Conservation (phyloP, 1,284 basidiomycete species). For the Ustilago tritici region DNA sequence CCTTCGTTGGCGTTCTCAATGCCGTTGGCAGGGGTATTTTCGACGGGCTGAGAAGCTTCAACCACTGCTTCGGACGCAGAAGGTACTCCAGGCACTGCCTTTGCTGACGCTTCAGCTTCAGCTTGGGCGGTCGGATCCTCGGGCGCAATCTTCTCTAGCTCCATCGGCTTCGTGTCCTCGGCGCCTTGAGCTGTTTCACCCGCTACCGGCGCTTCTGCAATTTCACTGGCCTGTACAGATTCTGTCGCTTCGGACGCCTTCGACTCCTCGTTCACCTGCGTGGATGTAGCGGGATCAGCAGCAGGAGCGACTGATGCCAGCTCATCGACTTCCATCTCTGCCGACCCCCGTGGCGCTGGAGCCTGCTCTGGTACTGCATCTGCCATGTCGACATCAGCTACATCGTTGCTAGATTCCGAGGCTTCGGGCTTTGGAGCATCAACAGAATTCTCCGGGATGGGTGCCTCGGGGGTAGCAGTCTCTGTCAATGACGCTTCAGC, state of each 20-base stretch:
- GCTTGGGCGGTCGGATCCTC: not conserved
- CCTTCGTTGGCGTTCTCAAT: not conserved
- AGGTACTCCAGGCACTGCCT: not conserved
- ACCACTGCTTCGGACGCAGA: not conserved
- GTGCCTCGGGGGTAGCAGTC: not conserved
- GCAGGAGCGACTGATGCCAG: slow-evolving; percentile 1
- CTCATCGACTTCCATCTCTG: not conserved
- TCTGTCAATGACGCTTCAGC: not conserved
- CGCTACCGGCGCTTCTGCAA: not conserved
- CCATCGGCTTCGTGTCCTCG: not conserved
- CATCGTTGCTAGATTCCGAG: not conserved
- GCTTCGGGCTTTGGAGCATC: not conserved
- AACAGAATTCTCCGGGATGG: not conserved
- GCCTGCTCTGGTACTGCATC: slow-evolving; percentile 15
- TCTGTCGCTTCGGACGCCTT: slow-evolving; percentile 1
- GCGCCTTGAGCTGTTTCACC: not conserved
- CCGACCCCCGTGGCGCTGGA: not conserved
- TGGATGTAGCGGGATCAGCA: not conserved
- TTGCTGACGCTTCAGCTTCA: not conserved
- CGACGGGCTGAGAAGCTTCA: not conserved
- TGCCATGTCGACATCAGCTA: slow-evolving; percentile 25
- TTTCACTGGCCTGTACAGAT: not conserved
- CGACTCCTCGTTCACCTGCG: not conserved
- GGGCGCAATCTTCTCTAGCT: not conserved
- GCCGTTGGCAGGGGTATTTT: not conserved